Conservation (phyloP, 148 eudicot genomes). For the Fagopyrum homotropicum region DNA sequence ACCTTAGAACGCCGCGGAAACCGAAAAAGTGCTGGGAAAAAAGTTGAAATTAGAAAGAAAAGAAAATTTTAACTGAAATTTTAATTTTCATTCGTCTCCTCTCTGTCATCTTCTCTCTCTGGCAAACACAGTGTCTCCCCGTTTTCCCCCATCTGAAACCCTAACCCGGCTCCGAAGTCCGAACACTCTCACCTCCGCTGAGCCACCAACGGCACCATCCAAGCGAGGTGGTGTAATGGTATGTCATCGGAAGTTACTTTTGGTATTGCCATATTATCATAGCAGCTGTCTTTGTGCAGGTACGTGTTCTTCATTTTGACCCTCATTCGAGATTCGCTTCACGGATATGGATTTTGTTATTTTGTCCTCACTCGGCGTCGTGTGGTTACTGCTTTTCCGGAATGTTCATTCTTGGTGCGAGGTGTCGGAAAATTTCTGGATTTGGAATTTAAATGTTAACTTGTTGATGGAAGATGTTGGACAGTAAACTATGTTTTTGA, state of each 20-base stretch:
- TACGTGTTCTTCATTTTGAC: background rate
- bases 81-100: background rate
- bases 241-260: background rate
- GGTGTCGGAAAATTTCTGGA: constrained; percentile 1
- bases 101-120: constrained; percentile 5
- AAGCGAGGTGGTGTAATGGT: constrained; percentile 5
- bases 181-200: background rate
- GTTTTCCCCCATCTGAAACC: constrained; percentile 1
- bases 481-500: background rate
- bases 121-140: background rate
- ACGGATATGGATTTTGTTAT: background rate
- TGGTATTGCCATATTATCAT: background rate
- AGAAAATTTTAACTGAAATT: constrained; percentile 1
- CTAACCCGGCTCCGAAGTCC: background rate
- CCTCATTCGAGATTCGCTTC: background rate
- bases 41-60: background rate
- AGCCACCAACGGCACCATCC: constrained; percentile 10
- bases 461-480: background rate
- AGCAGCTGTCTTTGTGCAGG: background rate
- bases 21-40: constrained; percentile 5
- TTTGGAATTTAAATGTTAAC: background rate
- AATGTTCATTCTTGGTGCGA: background rate
- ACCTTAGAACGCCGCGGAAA: background rate
- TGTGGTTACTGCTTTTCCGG: background rate
- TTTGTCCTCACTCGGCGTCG: background rate